Evolutionary conservation across 345 rosid species (phyloP).

Genomic region (Xanthoceras sorbifolium): DNA sequence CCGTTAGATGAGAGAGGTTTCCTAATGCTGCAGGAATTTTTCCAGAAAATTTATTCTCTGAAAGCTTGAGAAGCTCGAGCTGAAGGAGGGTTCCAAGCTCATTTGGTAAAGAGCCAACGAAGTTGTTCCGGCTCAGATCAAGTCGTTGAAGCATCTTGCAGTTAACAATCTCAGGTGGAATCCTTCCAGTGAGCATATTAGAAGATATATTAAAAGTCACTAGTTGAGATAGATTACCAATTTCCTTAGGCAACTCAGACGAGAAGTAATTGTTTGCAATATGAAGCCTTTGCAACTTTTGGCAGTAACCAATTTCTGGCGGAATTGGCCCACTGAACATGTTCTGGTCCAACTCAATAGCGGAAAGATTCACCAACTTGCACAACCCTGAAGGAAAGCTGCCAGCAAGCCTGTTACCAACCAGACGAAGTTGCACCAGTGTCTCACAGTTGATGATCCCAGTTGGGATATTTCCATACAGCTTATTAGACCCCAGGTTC

Average conservation of each 20-base stretch:
- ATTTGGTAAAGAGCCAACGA: constrained; percentile 60
- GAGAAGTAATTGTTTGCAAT: constrained; percentile 68
- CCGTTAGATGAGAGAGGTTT: constrained; percentile 69
- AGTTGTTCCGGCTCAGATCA: constrained; percentile 74
- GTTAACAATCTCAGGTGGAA: constrained; percentile 69
- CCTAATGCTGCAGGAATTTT: constrained; percentile 69
- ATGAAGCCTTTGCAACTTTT: constrained; percentile 73
- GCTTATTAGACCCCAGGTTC: constrained; percentile 70
- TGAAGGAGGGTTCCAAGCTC: constrained; percentile 76
- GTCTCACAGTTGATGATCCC: constrained; percentile 60
- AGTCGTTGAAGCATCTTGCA: constrained; percentile 90
- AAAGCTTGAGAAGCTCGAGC: constrained; percentile 83
- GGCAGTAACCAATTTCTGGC: constrained; percentile 65
- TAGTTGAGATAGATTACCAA: constrained; percentile 71
- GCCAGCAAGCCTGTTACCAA: constrained; percentile 67
- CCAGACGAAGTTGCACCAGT: constrained; percentile 67
- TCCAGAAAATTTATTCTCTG: constrained; percentile 81
- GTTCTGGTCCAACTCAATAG: constrained; percentile 81
- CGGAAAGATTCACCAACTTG: constrained; percentile 67
- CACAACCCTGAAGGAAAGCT: constrained; percentile 81
- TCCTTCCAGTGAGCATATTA: constrained; percentile 61
- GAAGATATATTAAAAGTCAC: constrained; percentile 84
- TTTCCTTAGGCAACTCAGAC: constrained; percentile 64
- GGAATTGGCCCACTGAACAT: constrained; percentile 75
- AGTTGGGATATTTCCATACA: constrained; percentile 67